Evolutionary conservation across 139 green algal species (phyloP).

Genomic region (Micractinium sp.): DNA sequence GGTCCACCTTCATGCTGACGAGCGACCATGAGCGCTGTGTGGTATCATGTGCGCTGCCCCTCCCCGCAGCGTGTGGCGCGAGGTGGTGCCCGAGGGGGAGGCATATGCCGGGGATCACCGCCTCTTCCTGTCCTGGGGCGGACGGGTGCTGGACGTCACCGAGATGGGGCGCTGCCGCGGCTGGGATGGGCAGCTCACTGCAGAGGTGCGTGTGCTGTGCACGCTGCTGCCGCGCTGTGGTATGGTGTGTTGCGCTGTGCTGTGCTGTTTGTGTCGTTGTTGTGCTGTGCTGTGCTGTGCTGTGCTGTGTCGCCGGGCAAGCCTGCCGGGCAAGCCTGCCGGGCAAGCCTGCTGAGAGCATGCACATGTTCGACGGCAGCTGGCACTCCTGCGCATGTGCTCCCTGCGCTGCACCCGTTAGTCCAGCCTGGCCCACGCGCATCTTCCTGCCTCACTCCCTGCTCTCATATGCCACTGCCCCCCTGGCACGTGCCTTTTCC

Average conservation of each 20-base stretch:
- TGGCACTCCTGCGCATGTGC: neutral
- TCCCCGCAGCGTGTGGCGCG: slow-evolving; percentile 1
- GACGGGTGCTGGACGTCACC: neutral
- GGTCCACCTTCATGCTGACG: too few species aligned
- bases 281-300: neutral
- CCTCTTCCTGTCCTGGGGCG: neutral
- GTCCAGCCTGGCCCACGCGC: too few species aligned
- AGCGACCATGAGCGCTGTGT: too few species aligned
- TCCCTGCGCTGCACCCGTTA: too few species aligned
- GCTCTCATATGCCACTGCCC: neutral
- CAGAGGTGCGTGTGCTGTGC: neutral
- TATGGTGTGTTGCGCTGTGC: neutral
- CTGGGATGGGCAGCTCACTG: neutral
- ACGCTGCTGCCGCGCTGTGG: neutral
- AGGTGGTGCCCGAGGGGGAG: neutral
- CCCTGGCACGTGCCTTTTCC: neutral
- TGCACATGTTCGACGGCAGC: too few species aligned
- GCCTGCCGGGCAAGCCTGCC: neutral
- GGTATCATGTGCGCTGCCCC: neutral
- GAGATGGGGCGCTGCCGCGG: neutral
- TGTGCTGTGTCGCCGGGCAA: neutral
- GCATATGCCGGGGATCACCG: neutral
- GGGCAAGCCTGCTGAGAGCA: too few species aligned
- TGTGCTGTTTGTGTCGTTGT: neutral
- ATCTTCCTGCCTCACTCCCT: neutral